A percentile compares a stretch with the other conserved stretches of the same genome.
Conservation (phyloP, 306 rosid species). For the Aeschynomene evenia region DNA sequence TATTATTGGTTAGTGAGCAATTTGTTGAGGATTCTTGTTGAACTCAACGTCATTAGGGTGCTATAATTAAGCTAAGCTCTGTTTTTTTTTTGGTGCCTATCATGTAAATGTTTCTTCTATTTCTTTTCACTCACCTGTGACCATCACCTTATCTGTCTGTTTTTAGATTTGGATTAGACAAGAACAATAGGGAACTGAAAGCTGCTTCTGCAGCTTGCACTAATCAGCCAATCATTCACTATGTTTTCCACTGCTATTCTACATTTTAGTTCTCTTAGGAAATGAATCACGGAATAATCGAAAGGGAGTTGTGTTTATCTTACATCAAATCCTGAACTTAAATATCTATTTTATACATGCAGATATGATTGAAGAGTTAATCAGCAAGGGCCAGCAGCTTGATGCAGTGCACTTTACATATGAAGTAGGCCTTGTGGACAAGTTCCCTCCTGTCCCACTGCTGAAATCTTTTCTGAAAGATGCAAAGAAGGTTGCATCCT, state of each 20-base stretch:
- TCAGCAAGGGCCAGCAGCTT: slow-evolving; percentile 97
- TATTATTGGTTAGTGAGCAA: too few relatives aligned
- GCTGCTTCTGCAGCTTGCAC: too few relatives aligned
- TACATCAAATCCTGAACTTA: not conserved
- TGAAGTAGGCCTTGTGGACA: slow-evolving; percentile 84
- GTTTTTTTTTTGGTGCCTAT: too few relatives aligned
- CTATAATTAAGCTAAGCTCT: not conserved
- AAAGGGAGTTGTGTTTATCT: not conserved
- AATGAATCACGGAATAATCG: not conserved
- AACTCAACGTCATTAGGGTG: not conserved
- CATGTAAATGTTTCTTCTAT: too few relatives aligned
- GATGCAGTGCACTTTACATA: slow-evolving; percentile 97
- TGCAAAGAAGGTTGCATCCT: slow-evolving; percentile 92
- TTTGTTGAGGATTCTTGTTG: not conserved
- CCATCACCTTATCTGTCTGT: too few relatives aligned
- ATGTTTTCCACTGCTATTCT: too few relatives aligned
- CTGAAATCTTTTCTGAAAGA: slow-evolving; percentile 87
- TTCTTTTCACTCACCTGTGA: too few relatives aligned
- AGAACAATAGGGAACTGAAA: too few relatives aligned
- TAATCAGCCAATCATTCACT: too few relatives aligned
- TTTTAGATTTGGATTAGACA: too few relatives aligned
- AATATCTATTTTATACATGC: slow-evolving; percentile 10
- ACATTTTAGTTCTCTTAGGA: not conserved
- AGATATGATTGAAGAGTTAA: slow-evolving; percentile 95
- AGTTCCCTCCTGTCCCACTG: slow-evolving; percentile 87